phyloP scores from a whole-genome alignment of 345 rosid genomes.

The Sonneratia alba region DNA sequence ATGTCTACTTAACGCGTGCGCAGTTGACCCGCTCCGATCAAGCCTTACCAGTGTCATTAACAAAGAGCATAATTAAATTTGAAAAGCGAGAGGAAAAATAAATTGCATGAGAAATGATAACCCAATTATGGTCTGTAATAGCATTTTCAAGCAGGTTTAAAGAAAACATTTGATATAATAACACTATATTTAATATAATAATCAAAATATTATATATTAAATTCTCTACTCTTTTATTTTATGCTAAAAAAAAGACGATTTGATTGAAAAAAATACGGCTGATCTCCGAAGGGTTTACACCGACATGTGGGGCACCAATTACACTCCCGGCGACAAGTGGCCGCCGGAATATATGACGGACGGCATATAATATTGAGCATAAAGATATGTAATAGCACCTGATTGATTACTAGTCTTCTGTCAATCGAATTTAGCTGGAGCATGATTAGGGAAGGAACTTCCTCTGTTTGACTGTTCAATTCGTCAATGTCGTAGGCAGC shows the following conservation, averaged over 20 bases:
- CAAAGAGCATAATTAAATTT: no score
- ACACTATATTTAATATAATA: no score
- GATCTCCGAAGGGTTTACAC: neutral
- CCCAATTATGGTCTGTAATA: neutral
- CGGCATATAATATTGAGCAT: constrained; percentile 18
- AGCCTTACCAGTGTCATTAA: no score
- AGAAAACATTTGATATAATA: no score
- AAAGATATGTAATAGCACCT: neutral
- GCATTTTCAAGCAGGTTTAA: neutral
- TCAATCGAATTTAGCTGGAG: neutral
- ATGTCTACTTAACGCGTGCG: no score
- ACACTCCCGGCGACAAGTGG: constrained; percentile 24
- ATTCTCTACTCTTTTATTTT: no score
- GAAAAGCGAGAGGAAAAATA: no score
- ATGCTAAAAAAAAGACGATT: neutral
- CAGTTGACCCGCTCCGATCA: no score
- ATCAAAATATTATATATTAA: no score
- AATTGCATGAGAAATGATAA: neutral
- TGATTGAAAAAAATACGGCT: neutral
- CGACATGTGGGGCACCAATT: constrained; percentile 8
- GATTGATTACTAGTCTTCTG: constrained; percentile 1
- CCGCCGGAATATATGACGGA: constrained; percentile 13
- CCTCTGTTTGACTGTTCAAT: no score
- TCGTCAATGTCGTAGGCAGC: no score
- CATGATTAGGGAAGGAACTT: no score